phyloP scores from a whole-genome alignment of 208 protist species.

The Giardia muris region DNA sequence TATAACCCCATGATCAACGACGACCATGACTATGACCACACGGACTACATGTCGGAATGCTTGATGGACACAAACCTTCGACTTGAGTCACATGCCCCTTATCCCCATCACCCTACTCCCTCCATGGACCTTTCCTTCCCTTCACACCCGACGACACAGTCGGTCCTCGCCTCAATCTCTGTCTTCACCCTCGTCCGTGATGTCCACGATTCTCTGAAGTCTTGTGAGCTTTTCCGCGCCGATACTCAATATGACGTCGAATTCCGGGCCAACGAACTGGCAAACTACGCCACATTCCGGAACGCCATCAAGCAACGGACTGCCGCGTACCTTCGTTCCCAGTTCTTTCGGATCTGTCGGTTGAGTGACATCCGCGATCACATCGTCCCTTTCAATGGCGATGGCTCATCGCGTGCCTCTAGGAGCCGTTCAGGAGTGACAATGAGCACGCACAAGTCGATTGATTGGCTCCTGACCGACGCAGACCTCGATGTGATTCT shows the following conservation, averaged over 20 bases:
- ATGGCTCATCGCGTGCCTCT: neutral
- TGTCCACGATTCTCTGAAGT: neutral
- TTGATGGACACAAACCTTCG: no score
- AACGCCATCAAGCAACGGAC: neutral
- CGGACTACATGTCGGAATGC: no score
- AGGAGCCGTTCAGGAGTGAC: neutral
- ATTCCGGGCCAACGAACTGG: neutral
- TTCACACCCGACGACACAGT: no score
- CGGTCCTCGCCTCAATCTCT: neutral
- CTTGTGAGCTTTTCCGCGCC: neutral
- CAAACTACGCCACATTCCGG: neutral
- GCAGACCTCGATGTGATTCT: neutral
- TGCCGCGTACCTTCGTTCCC: neutral
- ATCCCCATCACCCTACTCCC: no score
- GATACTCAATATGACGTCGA: neutral
- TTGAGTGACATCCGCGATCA: neutral
- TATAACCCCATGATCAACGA: no score
- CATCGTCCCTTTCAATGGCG: neutral
- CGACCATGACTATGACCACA: no score
- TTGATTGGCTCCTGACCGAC: neutral
- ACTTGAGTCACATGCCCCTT: no score
- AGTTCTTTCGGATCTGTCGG: neutral
- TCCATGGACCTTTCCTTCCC: no score
- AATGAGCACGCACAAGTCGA: neutral
- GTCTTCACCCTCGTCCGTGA: neutral